A percentile compares a stretch with the other conserved stretches of the same genome.
Conservation (phyloP, 495 filamentous ascomycete genomes). For the Aspergillus sclerotiicarbonarius region DNA sequence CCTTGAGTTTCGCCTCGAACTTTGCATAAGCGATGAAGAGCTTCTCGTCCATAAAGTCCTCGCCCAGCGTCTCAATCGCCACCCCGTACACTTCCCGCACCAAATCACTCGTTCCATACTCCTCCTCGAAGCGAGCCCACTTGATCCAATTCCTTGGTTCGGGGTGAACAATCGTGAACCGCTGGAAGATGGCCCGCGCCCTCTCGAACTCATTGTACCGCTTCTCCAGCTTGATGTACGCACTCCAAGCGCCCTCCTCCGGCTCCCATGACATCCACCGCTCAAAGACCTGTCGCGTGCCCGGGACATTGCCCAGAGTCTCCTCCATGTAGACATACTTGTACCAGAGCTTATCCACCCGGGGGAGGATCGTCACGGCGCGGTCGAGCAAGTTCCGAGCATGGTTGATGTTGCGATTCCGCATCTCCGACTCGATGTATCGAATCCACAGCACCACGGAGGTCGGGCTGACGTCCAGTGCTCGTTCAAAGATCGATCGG, state of each 20-base stretch:
- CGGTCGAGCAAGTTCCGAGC: conserved; percentile 91
- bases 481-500: conserved; percentile 93
- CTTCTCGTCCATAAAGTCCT: conserved; percentile 95
- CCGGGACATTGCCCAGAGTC: conserved; percentile 88
- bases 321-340: conserved; percentile 99
- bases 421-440: conserved; percentile 97
- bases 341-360: conserved; percentile 96
- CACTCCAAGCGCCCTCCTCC: conserved; percentile 90
- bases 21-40: conserved; percentile 90
- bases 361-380: conserved; percentile 89
- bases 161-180: conserved; percentile 90
- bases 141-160: conserved; percentile 98
- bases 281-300: conserved; percentile 93
- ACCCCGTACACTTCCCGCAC: conserved; percentile 90
- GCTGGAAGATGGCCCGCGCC: conserved; percentile 80
- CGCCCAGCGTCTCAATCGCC: conserved; percentile 86
- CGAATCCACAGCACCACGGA: conserved; percentile 81
- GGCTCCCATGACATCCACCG: conserved; percentile 99
- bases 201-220: conserved; percentile 86
- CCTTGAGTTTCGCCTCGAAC: conserved; percentile 90
- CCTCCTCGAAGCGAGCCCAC: conserved; percentile 96
- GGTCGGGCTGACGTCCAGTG: conserved; percentile 86
- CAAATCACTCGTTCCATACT: conserved; percentile 83
- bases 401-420: conserved; percentile 94
- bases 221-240: conserved; percentile 97